phyloP scores from a whole-genome alignment of 139 green algal genomes.

The Picochlorum sp. region DNA sequence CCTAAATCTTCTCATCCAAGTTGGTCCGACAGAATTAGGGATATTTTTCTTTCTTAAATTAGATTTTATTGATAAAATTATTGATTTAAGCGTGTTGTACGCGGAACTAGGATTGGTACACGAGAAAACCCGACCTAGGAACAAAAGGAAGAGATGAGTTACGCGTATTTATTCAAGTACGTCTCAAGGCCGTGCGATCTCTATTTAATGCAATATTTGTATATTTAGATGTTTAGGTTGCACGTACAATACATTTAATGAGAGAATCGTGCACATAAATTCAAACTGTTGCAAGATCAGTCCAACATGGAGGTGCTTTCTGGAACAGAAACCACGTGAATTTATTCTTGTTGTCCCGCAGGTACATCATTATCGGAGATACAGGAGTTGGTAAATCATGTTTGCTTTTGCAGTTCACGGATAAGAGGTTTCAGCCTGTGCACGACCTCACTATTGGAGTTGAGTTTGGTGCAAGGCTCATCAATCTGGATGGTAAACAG shows the following conservation, averaged over 20 bases:
- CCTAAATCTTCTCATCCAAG: no score
- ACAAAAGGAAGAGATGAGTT: conserved; percentile 17
- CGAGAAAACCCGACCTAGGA: no score
- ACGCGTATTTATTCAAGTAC: conserved; percentile 30
- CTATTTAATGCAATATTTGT: no score
- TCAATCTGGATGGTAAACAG: conserved; percentile 96
- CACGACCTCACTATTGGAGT: conserved; percentile 70
- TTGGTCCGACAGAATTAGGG: background rate
- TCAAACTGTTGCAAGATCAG: no score
- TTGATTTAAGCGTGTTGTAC: no score
- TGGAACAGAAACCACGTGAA: no score
- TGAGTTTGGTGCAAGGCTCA: conserved; percentile 77
- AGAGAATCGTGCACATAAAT: no score
- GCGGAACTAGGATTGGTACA: no score
- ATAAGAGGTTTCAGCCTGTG: conserved; percentile 86
- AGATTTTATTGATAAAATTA: no score
- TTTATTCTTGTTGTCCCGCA: background rate
- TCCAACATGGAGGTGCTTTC: background rate
- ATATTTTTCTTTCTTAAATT: background rate
- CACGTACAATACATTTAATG: no score
- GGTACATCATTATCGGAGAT: conserved; percentile 89
- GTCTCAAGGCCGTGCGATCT: background rate
- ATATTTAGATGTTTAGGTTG: no score
- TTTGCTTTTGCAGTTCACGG: conserved; percentile 98
- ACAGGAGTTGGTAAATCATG: conserved; percentile 98